phyloP scores from a whole-genome alignment of 2,329 filamentous ascomycete genomes.

The Botrytis porri region DNA sequence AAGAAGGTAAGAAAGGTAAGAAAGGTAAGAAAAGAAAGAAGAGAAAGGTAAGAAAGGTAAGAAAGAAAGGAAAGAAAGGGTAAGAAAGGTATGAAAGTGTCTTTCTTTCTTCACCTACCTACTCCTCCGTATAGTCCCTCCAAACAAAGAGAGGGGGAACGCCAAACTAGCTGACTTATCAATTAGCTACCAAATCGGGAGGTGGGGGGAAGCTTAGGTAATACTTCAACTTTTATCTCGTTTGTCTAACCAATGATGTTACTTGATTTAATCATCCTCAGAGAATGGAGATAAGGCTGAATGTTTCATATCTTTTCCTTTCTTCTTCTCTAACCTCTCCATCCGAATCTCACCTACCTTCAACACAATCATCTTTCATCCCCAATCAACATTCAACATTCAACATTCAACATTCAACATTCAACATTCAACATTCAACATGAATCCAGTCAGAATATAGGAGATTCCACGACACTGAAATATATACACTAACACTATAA shows the following conservation, averaged over 20 bases:
- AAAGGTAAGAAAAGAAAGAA: too few species aligned
- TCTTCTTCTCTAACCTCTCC: neutral
- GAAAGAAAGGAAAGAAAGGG: too few species aligned
- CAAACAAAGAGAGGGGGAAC: neutral
- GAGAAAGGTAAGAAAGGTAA: too few species aligned
- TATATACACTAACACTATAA: too few species aligned
- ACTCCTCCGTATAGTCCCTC: too few species aligned
- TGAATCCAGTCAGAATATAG: neutral
- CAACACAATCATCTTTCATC: neutral
- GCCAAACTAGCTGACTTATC: neutral
- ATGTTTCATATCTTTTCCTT: neutral
- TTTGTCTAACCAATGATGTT: neutral
- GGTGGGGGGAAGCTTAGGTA: neutral
- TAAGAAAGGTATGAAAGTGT: too few species aligned
- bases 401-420: neutral
- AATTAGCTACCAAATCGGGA: neutral
- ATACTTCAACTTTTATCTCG: neutral
- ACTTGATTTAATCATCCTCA: neutral
- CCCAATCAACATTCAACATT: neutral
- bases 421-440: neutral
- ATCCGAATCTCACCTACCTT: neutral
- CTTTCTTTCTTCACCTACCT: neutral
- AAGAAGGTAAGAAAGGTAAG: too few species aligned
- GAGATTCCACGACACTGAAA: neutral
- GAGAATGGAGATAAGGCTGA: slow-evolving; percentile 10